phyloP scores from a whole-genome alignment of 805 yeast species.

The Yarrowia sp. region DNA sequence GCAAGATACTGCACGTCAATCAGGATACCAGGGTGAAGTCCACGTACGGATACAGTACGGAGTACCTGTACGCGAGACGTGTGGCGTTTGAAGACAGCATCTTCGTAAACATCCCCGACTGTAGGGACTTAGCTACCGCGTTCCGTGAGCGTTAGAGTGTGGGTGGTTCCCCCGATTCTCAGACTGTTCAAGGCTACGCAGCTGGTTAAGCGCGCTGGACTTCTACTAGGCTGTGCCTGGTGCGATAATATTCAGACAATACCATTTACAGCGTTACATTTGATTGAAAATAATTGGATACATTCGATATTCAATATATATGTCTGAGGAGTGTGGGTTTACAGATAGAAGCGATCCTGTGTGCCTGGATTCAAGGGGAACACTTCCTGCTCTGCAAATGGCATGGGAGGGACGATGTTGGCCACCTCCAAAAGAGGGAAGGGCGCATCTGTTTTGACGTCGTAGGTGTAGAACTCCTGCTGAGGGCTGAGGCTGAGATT shows the following conservation, averaged over 20 bases:
- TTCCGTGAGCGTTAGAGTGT: too few species aligned
- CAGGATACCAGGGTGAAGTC: too few species aligned
- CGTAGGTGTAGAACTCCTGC: slow-evolving; percentile 28
- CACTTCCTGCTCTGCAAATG: slow-evolving; percentile 9
- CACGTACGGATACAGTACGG: too few species aligned
- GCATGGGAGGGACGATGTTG: slow-evolving; percentile 19
- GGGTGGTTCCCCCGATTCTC: neutral
- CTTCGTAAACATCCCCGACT: too few species aligned
- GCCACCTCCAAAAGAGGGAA: slow-evolving; percentile 6
- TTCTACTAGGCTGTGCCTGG: neutral
- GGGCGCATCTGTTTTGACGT: slow-evolving; percentile 16
- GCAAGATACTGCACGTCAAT: too few species aligned
- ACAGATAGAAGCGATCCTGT: slow-evolving; percentile 17
- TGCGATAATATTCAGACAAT: neutral
- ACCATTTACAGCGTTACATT: neutral
- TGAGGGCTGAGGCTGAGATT: slow-evolving; percentile 11
- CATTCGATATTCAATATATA: neutral
- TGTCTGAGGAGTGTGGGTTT: neutral
- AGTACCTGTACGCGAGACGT: neutral
- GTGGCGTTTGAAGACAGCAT: neutral
- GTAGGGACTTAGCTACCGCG: too few species aligned
- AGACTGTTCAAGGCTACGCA: too few species aligned
- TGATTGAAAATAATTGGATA: neutral
- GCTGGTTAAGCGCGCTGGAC: slow-evolving; percentile 1
- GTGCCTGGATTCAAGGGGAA: neutral